Evolutionary conservation across 441 rosid genomes (phyloP).

Genomic region (Adansonia grandidieri): DNA sequence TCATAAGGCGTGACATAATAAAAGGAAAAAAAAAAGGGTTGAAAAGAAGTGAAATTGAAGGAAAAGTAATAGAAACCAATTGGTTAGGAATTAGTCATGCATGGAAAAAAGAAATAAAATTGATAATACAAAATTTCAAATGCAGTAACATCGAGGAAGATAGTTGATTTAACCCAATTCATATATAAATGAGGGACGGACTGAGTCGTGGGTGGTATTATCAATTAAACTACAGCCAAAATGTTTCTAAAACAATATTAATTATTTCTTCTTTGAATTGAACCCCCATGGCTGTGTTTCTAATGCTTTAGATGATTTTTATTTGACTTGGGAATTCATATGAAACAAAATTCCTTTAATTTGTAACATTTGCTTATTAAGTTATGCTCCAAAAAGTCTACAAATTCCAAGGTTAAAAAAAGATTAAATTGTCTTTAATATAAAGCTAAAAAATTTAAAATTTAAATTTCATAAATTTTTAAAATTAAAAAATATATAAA

Average conservation of each 20-base stretch:
- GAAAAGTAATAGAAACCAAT: background rate
- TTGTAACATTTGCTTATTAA: background rate
- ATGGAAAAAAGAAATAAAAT: background rate
- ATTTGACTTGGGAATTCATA: background rate
- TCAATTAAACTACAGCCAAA: background rate
- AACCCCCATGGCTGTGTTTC: background rate
- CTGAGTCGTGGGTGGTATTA: background rate
- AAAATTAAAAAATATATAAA: no score
- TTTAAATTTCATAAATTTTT: no score
- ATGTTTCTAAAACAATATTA: background rate
- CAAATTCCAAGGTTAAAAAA: background rate
- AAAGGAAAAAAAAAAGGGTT: no score
- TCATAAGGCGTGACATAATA: background rate
- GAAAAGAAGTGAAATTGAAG: background rate
- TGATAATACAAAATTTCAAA: background rate
- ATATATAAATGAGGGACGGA: background rate
- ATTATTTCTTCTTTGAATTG: background rate
- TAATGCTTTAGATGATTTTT: background rate
- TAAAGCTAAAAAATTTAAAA: no score
- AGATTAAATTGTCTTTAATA: no score
- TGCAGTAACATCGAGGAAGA: background rate
- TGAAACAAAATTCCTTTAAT: background rate
- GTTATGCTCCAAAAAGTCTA: background rate
- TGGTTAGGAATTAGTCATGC: background rate
- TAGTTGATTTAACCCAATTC: background rate